Conservation (phyloP, 805 yeast genomes). For the Candida odintsovae region DNA sequence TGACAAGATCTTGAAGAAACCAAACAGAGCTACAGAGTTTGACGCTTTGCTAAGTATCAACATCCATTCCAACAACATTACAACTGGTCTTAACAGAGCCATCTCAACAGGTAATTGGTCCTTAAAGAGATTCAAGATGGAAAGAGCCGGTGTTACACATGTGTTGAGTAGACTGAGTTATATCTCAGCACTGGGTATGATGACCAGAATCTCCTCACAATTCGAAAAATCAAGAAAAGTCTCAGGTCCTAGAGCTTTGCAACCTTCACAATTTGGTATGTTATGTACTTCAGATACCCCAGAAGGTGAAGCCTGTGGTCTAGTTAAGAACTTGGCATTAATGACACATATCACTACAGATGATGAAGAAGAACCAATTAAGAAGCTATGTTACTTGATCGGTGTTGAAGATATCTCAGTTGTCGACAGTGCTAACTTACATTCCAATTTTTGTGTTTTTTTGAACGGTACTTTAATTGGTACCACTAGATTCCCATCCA, state of each 20-base stretch:
- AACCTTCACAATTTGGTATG: slow-evolving; percentile 99
- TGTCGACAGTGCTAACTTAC: slow-evolving; percentile 79
- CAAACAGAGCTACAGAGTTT: slow-evolving; percentile 90
- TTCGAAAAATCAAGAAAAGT: slow-evolving; percentile 97
- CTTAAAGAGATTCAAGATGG: slow-evolving; percentile 97
- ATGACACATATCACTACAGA: slow-evolving; percentile 99
- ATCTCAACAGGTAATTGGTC: slow-evolving; percentile 99
- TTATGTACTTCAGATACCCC: slow-evolving; percentile 98
- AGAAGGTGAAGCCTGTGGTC: slow-evolving; percentile 99
- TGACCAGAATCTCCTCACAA: slow-evolving; percentile 99
- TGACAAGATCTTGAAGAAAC: slow-evolving; percentile 89
- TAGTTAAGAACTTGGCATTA: slow-evolving; percentile 91
- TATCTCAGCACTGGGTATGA: slow-evolving; percentile 96
- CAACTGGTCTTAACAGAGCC: slow-evolving; percentile 92
- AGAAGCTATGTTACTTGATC: slow-evolving; percentile 64
- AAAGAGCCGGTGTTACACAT: slow-evolving; percentile 98
- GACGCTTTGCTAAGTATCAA: slow-evolving; percentile 88
- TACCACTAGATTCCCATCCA: slow-evolving; percentile 79
- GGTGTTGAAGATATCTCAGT: slow-evolving; percentile 87
- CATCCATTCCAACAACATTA: slow-evolving; percentile 87
- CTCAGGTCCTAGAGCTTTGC: slow-evolving; percentile 97
- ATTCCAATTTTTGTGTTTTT: slow-evolving; percentile 77
- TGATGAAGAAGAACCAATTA: slow-evolving; percentile 90
- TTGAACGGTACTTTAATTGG: slow-evolving; percentile 94
- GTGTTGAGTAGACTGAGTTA: slow-evolving; percentile 87